phyloP scores from a whole-genome alignment of 192 early-diverging fungal genomes.

The Chytriomyces confervae region DNA sequence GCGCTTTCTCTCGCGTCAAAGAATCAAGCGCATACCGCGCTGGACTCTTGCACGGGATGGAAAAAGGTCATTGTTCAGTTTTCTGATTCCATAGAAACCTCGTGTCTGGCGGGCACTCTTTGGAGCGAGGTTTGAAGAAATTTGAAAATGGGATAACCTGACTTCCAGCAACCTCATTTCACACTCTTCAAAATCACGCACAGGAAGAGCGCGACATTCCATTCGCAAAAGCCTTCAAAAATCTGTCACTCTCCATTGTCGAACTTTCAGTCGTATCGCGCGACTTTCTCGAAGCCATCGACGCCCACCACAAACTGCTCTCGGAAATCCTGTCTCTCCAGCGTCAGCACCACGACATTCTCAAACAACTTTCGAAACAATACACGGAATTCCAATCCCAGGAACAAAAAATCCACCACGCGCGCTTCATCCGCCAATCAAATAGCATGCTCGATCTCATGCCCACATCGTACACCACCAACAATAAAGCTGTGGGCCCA shows the following conservation, averaged over 20 bases:
- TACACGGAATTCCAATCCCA: background rate
- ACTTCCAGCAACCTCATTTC: background rate
- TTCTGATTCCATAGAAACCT: constrained; percentile 24
- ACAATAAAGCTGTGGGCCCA: background rate
- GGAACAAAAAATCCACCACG: background rate
- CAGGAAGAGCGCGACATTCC: constrained; percentile 35
- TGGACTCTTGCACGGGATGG: constrained; percentile 9
- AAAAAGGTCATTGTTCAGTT: constrained; percentile 1
- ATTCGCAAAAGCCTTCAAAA: constrained; percentile 33
- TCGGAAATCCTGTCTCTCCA: constrained; percentile 27
- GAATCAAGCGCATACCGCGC: background rate
- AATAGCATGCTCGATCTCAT: background rate
- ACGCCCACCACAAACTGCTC: constrained; percentile 1
- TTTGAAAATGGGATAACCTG: background rate
- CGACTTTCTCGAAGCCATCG: constrained; percentile 22
- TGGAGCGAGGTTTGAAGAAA: constrained; percentile 28
- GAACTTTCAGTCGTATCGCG: constrained; percentile 23
- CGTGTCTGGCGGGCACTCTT: constrained; percentile 13
- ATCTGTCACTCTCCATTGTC: constrained; percentile 13
- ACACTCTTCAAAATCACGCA: background rate
- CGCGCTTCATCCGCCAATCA: background rate
- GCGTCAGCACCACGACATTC: constrained; percentile 26
- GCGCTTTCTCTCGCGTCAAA: constrained; percentile 4
- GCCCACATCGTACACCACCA: background rate
- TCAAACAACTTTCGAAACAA: constrained; percentile 15